Conservation (phyloP, 2,329 filamentous ascomycete species). For the Scedosporium boydii region DNA sequence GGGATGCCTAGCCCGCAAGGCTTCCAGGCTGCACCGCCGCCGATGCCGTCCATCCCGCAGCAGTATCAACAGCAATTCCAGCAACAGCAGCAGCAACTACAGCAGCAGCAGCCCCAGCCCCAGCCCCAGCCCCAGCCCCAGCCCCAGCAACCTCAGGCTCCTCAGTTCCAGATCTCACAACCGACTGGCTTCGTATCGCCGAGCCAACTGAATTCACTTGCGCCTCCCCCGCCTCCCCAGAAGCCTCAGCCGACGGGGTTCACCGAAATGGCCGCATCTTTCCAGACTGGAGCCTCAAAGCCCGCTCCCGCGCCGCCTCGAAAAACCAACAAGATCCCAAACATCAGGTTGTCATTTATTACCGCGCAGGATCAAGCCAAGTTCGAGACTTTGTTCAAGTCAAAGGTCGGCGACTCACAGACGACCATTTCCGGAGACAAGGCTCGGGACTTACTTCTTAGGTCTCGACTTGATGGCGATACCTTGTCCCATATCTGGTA, state of each 20-base stretch:
- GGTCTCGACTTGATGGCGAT: slow-evolving; percentile 80
- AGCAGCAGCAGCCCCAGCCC: slow-evolving; percentile 28
- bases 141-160: slow-evolving; percentile 30
- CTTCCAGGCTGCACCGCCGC: slow-evolving; percentile 51
- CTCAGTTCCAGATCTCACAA: slow-evolving; percentile 30
- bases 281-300: slow-evolving; percentile 42
- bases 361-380: slow-evolving; percentile 90
- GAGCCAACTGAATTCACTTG: slow-evolving; percentile 35
- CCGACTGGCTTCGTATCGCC: slow-evolving; percentile 36
- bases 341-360: slow-evolving; percentile 90
- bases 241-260: slow-evolving; percentile 60
- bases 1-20: slow-evolving; percentile 54
- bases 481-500: slow-evolving; percentile 90
- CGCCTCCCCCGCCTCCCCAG: slow-evolving; percentile 47
- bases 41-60: slow-evolving; percentile 49
- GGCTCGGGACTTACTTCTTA: slow-evolving; percentile 77
- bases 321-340: slow-evolving; percentile 73
- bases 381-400: slow-evolving; percentile 96
- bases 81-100: slow-evolving; percentile 41
- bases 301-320: slow-evolving; percentile 34
- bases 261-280: slow-evolving; percentile 57
- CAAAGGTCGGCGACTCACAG: slow-evolving; percentile 74
- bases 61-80: slow-evolving; percentile 52
- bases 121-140: slow-evolving; percentile 30
- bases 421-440: slow-evolving; percentile 88